These are phyloP conservation scores for Buddleja alternifolia DNA, from an alignment of 257 asterid genomes.

Conservation along the genomic window DNA sequence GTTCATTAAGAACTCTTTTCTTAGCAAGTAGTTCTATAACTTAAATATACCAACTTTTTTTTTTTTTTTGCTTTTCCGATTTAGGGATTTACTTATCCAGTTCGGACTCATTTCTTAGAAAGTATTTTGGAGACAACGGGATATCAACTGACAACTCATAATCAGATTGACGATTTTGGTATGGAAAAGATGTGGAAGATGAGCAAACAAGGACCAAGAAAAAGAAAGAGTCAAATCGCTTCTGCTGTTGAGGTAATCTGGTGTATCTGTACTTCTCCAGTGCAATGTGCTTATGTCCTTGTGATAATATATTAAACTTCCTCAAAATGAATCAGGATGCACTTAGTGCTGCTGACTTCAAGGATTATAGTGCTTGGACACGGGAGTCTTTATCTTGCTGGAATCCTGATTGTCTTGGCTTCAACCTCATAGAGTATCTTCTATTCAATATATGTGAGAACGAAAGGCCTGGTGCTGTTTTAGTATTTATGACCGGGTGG, in stretches of 20 bases:
- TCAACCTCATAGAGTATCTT: constrained; percentile 78
- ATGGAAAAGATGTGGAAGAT: constrained; percentile 81
- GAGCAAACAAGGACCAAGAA: constrained; percentile 81
- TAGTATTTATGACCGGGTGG: constrained; percentile 97
- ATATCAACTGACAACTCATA: constrained; percentile 77
- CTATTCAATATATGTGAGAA: constrained; percentile 69
- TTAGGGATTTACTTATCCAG: constrained; percentile 83
- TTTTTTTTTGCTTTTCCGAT: constrained; percentile 9
- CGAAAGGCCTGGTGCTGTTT: constrained; percentile 82
- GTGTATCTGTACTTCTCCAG: constrained; percentile 16
- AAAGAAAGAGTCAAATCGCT: constrained; percentile 89
- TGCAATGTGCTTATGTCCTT: constrained; percentile 24
- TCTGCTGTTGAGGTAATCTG: constrained; percentile 83
- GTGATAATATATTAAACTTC: constrained; percentile 35
- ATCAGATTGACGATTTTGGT: constrained; percentile 94
- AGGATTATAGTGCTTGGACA: constrained; percentile 60
- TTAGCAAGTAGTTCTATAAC: constrained; percentile 2
- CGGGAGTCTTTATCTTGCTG: constrained; percentile 82
- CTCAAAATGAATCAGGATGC: constrained; percentile 61
- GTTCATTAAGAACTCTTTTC: neutral
- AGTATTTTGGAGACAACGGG: constrained; percentile 79
- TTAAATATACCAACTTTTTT: constrained; percentile 23
- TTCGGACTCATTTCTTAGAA: constrained; percentile 81
- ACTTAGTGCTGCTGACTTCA: constrained; percentile 68
- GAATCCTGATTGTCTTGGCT: constrained; percentile 92